Evolutionary conservation across 139 green algal genomes (phyloP).

Genomic region (Tetraselmis chui): DNA sequence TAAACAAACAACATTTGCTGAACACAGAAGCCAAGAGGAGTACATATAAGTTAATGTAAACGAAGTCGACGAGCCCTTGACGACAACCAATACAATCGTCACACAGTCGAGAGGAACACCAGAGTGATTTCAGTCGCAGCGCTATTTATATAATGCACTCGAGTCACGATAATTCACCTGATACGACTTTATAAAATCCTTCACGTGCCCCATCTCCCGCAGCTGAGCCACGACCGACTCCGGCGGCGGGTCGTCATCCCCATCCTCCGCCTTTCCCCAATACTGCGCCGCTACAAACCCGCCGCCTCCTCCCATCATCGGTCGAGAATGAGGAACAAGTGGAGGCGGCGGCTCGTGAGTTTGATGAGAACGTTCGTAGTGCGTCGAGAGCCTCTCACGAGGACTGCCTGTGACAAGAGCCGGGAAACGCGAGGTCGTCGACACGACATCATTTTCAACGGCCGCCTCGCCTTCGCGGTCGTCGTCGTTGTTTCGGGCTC

Average conservation of each 20-base stretch:
- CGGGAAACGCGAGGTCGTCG: neutral
- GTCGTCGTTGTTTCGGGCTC: no score
- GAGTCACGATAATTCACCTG: neutral
- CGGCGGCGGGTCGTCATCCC: neutral
- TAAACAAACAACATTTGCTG: neutral
- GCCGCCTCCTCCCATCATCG: no score
- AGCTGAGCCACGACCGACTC: neutral
- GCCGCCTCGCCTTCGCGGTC: no score
- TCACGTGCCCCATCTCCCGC: neutral
- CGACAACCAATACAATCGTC: no score
- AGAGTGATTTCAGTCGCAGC: neutral
- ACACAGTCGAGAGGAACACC: no score
- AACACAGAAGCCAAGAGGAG: neutral
- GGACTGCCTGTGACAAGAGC: neutral
- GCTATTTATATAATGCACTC: neutral
- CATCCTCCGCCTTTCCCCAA: no score
- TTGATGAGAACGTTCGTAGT: no score
- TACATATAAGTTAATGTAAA: neutral
- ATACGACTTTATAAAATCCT: neutral
- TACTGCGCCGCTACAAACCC: neutral
- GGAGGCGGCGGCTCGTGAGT: no score
- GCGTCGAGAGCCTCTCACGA: no score
- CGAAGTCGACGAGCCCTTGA: no score
- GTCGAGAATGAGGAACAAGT: no score
- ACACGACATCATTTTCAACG: no score